Evolutionary conservation across 139 green algal genomes (phyloP).

Genomic region (Tetradesmus lagerheimii): DNA sequence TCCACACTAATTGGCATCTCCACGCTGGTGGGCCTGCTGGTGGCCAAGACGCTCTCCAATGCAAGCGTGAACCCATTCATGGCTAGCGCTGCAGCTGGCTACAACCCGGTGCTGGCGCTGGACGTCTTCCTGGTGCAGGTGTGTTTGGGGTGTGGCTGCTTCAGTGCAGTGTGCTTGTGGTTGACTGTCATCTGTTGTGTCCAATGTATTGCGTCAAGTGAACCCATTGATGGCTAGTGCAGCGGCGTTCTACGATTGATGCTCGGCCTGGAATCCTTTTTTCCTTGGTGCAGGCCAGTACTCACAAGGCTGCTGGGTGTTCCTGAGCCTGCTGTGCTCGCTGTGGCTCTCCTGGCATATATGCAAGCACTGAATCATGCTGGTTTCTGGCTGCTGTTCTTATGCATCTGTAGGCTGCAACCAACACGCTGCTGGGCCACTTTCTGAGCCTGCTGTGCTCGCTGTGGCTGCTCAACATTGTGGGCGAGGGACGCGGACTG

Average conservation of each 20-base stretch:
- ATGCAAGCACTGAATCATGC: neutral
- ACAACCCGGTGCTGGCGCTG: constrained; percentile 85
- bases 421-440: constrained; percentile 94
- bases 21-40: constrained; percentile 63
- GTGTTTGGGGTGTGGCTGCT: too few relatives aligned
- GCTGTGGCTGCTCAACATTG: constrained; percentile 87
- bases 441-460: constrained; percentile 86
- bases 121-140: constrained; percentile 97
- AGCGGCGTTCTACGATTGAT: too few relatives aligned
- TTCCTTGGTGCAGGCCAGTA: too few relatives aligned
- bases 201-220: too few relatives aligned
- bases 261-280: too few relatives aligned
- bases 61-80: constrained; percentile 93
- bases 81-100: constrained; percentile 68
- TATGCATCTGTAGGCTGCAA: constrained; percentile 81
- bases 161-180: too few relatives aligned
- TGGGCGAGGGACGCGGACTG: constrained; percentile 67
- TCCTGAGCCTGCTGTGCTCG: constrained; percentile 78
- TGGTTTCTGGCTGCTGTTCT: constrained; percentile 59
- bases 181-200: too few relatives aligned
- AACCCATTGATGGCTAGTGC: too few relatives aligned
- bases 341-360: too few relatives aligned
- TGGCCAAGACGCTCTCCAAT: constrained; percentile 94
- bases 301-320: too few relatives aligned
- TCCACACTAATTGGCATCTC: constrained; percentile 81